Percentiles rank a stretch among this genome's conserved stretches.
Conservation (phyloP, 1,284 basidiomycete species). For the Ganoderma boninense region DNA sequence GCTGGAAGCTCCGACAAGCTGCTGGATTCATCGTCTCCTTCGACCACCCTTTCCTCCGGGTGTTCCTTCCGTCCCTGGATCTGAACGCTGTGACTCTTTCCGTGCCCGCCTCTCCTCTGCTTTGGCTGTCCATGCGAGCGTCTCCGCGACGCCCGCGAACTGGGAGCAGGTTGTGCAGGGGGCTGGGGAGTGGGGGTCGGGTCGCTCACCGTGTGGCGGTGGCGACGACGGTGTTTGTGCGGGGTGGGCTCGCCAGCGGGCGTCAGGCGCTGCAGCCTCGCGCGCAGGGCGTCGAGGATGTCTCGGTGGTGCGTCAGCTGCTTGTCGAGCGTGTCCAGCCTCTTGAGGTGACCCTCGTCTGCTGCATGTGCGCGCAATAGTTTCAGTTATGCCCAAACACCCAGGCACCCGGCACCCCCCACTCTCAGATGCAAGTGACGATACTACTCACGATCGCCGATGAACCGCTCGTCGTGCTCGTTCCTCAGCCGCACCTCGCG, state of each 20-base stretch:
- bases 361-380: not conserved
- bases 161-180: not conserved
- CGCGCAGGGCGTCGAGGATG: not conserved
- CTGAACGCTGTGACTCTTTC: not conserved
- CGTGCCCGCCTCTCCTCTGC: not conserved
- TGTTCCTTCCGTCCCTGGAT: not conserved
- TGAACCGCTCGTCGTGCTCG: conserved; percentile 2
- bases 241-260: not conserved
- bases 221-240: not conserved
- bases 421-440: too few species aligned
- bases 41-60: not conserved
- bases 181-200: not conserved
- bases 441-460: not conserved
- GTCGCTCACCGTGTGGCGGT: conserved; percentile 1
- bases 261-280: not conserved
- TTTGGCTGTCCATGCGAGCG: not conserved
- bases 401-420: too few species aligned
- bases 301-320: conserved; percentile 5
- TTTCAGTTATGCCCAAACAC: too few species aligned
- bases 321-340: conserved; percentile 1
- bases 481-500: not conserved
- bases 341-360: not conserved
- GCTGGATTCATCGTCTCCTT: not conserved
- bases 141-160: not conserved
- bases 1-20: not conserved